Evolutionary conservation across 257 asterid genomes (phyloP).

Genomic region (Mentha longifolia): DNA sequence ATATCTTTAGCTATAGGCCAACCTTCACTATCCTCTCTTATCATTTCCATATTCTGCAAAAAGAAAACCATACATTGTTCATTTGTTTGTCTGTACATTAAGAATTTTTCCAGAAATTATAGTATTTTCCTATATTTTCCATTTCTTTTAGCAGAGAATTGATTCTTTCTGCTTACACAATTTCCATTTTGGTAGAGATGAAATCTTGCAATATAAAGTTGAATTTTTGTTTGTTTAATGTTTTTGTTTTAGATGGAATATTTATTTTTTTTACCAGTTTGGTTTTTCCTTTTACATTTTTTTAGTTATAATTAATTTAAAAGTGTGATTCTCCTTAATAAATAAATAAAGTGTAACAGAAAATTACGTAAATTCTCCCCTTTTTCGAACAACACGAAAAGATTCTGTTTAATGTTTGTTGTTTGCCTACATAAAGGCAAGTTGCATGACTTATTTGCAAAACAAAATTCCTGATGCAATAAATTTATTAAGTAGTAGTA

Average conservation of each 20-base stretch:
- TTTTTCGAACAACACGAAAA: background rate
- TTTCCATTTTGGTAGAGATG: constrained; percentile 10
- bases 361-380: background rate
- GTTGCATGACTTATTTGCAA: background rate
- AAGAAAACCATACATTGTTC: background rate
- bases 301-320: no score
- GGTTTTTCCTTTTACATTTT: background rate
- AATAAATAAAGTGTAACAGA: background rate
- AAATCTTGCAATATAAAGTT: background rate
- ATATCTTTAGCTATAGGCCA: background rate
- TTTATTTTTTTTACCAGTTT: background rate
- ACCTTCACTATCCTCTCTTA: constrained; percentile 16
- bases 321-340: no score
- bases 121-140: background rate
- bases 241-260: background rate
- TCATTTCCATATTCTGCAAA: background rate
- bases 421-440: background rate
- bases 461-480: no score
- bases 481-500: no score
- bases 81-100: constrained; percentile 35
- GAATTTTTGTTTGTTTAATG: background rate
- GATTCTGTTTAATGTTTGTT: background rate
- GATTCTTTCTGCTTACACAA: background rate
- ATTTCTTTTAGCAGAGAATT: background rate
- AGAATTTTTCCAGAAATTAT: constrained; percentile 10